A percentile compares a stretch with the other conserved stretches of the same genome.
Evolutionary conservation across 1,284 basidiomycete genomes (phyloP).

Genomic region (Marasmius sp.): DNA sequence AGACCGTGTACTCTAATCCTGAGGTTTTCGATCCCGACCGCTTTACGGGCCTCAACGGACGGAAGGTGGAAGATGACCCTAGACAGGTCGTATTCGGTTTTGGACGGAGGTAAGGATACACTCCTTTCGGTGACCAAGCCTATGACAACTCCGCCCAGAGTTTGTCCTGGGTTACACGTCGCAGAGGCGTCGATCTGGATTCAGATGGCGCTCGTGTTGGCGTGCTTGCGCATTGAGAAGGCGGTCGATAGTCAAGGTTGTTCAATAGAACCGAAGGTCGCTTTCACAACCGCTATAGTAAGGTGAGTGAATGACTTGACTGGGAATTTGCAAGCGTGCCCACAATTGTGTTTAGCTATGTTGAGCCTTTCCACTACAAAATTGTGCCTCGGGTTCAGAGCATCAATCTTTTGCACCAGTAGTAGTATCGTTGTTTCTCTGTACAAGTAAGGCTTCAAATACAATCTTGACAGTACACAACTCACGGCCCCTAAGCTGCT

Average conservation of each 20-base stretch:
- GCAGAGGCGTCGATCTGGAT: neutral
- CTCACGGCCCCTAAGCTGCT: too few species aligned
- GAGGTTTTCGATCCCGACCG: neutral
- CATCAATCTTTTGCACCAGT: too few species aligned
- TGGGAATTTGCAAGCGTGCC: too few species aligned
- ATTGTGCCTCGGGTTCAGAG: too few species aligned
- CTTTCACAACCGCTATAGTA: neutral
- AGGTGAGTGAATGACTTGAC: neutral
- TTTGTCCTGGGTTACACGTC: neutral
- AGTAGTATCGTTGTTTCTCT: too few species aligned
- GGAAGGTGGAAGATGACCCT: neutral
- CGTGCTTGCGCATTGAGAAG: neutral
- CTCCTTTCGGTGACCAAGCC: neutral
- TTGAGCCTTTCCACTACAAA: too few species aligned
- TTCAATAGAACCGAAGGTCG: neutral
- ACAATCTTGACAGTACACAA: too few species aligned
- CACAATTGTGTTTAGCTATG: too few species aligned
- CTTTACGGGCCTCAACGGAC: neutral
- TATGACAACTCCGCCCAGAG: neutral
- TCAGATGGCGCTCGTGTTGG: neutral
- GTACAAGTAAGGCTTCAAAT: too few species aligned
- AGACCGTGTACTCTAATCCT: neutral
- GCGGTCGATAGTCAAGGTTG: neutral
- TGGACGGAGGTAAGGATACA: neutral
- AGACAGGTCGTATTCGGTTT: neutral